Evolutionary conservation across 805 yeast genomes (phyloP), one percentile per base, ranked within the genome.

Genomic region (Candida argentea): DNA sequence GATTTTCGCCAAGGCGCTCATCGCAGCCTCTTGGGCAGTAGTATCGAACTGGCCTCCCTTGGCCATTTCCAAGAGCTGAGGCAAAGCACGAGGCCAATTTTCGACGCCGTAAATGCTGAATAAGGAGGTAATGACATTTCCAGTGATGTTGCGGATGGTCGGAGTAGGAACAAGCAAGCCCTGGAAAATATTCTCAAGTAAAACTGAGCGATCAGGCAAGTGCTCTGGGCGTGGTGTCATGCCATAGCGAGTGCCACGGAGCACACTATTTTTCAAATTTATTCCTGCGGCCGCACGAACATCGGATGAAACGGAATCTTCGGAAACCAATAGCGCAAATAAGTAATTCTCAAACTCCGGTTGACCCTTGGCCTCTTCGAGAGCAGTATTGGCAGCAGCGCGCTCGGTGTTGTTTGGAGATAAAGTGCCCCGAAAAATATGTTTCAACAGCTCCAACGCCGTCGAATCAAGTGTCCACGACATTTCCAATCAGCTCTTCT

Each of bases 271-370:
- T 48, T 91, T 89, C 51, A 91, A 66, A 44, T 76, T 64, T 34
- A 87, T 55, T 6, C 97, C 98, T 1, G 96, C 89, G 0, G 94
- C 76, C 1, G 95, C 95, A 29, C 95, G 67, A 6, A 76, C 65
- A 23, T 73, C 74, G 0, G 73, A 52, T n/a, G 57, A 55, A 6
- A 67, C 57, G 17, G 39, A 25, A 12, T 63, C 57, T 24, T 76
- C 77, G 22, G 55, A 52, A 12, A 82, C 70, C 22, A 91, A 61
- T 25, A 87, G 67, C 43, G 71, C 73, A 20, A 83, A 65, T 16
- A 89, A 60, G 52, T 89, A 89, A 50, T 83, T 83, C 42, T 80
- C 80, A 40, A 85, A 71, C 50, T 86, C 93, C 1, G 84, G 77
- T 43, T 80, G 83, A 10, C 45, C 36, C 37, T 73, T 70, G 14